A percentile compares a stretch with the other conserved stretches of the same genome.
phyloP scores from a whole-genome alignment of 805 yeast genomes.

The Metschnikowia proteae region DNA sequence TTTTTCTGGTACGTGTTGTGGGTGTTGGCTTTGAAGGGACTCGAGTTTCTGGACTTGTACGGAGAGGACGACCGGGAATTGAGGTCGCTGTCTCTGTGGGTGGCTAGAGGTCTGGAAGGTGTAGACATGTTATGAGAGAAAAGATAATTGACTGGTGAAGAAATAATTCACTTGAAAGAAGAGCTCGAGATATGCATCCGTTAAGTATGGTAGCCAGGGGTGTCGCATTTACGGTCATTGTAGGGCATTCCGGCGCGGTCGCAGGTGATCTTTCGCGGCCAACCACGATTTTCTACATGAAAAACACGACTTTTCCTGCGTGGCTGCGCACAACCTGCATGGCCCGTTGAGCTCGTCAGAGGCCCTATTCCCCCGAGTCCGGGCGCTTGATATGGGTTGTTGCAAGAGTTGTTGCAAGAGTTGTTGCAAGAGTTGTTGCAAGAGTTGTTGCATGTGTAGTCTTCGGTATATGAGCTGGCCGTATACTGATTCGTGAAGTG shows the following conservation, averaged over 20 bases:
- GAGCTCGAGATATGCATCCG: not conserved
- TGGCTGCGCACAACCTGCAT: constrained; percentile 1
- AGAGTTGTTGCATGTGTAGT: too few relatives aligned
- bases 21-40: constrained; percentile 9
- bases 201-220: constrained; percentile 2
- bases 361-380: not conserved
- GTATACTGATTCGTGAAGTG: too few relatives aligned
- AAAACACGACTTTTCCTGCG: constrained; percentile 6
- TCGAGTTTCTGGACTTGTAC: constrained; percentile 12
- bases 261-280: constrained; percentile 3
- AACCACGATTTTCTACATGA: not conserved
- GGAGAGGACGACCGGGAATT: constrained; percentile 18
- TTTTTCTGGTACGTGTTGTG: constrained; percentile 11
- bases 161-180: not conserved
- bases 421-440: too few relatives aligned
- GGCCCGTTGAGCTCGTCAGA: not conserved
- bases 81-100: constrained; percentile 14
- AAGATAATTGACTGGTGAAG: not conserved
- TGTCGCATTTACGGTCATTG: not conserved
- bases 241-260: constrained; percentile 1
- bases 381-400: too few relatives aligned
- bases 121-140: constrained; percentile 9
- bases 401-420: too few relatives aligned
- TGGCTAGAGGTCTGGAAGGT: constrained; percentile 16
- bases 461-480: too few relatives aligned